Percentiles rank a stretch among this genome's conserved stretches.
Evolutionary conservation across 495 filamentous ascomycete species (phyloP).

Genomic region (Astrothelium subdiscretum): DNA sequence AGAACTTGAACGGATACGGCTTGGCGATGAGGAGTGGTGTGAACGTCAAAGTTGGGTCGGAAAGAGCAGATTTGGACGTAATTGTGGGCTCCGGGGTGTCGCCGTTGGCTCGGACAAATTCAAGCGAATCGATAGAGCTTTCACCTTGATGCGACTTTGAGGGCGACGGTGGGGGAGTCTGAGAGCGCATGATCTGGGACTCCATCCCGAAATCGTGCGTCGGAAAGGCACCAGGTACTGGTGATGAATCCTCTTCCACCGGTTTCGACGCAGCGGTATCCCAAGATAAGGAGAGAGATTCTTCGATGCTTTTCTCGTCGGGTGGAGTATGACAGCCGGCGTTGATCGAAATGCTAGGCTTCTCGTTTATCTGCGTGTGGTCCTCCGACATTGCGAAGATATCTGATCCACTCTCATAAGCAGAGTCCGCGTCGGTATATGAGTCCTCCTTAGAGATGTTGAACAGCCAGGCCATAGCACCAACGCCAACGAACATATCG

Average conservation of each 20-base stretch:
- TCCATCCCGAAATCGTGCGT: background rate
- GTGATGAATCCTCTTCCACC: background rate
- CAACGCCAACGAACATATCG: conserved; percentile 44
- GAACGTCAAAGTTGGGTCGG: conserved; percentile 24
- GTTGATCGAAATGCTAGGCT: background rate
- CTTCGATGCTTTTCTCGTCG: background rate
- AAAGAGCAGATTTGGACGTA: background rate
- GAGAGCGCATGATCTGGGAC: background rate
- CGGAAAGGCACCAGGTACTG: background rate
- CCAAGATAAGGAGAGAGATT: background rate
- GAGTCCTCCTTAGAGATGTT: conserved; percentile 33
- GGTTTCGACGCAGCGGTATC: background rate
- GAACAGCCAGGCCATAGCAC: conserved; percentile 47
- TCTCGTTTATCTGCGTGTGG: background rate
- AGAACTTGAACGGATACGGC: conserved; percentile 24
- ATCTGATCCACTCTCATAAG: background rate
- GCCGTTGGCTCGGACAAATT: background rate
- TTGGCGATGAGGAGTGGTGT: conserved; percentile 26
- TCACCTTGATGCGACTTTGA: background rate
- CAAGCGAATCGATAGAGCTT: background rate
- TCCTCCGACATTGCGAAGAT: background rate
- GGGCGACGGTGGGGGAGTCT: background rate
- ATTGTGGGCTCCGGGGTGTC: background rate
- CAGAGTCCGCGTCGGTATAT: background rate
- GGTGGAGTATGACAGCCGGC: background rate